Conservation (phyloP, 176 grass and related monocot species). For the Cenchrus purpureus region DNA sequence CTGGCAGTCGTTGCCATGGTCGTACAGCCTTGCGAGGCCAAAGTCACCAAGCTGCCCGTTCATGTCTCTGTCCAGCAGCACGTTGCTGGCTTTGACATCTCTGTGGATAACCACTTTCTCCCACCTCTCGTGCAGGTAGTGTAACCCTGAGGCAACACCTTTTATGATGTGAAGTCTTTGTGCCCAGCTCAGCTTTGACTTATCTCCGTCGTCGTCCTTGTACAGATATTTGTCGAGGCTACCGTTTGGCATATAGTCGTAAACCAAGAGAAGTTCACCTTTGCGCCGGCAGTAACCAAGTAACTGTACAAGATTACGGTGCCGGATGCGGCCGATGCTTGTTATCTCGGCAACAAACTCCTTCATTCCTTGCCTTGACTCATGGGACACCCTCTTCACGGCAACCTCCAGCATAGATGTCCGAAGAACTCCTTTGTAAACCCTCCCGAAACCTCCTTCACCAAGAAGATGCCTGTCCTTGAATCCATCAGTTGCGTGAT, state of each 20-base stretch:
- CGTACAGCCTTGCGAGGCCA: too few relatives aligned
- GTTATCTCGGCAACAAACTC: constrained; percentile 50
- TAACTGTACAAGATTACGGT: constrained; percentile 55
- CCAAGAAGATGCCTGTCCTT: neutral
- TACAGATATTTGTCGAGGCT: too few relatives aligned
- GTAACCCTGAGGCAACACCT: too few relatives aligned
- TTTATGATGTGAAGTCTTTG: too few relatives aligned
- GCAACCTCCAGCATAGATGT: neutral
- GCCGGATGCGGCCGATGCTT: constrained; percentile 53
- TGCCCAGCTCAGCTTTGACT: too few relatives aligned
- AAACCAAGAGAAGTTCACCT: constrained; percentile 48
- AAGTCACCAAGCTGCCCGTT: too few relatives aligned
- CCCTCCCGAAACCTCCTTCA: neutral
- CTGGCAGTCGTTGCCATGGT: too few relatives aligned
- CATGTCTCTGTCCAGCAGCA: too few relatives aligned
- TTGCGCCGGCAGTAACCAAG: constrained; percentile 53
- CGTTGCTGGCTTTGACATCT: too few relatives aligned
- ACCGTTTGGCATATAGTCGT: constrained; percentile 49
- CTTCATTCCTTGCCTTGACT: constrained; percentile 17
- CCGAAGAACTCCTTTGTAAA: neutral
- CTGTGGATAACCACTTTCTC: too few relatives aligned
- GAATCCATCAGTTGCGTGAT: neutral
- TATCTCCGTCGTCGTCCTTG: too few relatives aligned
- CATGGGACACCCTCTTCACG: neutral
- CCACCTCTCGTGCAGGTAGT: too few relatives aligned